Evolutionary conservation across 768 basidiomycete species (phyloP), one percentile per base, ranked within the genome.

Genomic region (Leucosporidium creatinivorum): DNA sequence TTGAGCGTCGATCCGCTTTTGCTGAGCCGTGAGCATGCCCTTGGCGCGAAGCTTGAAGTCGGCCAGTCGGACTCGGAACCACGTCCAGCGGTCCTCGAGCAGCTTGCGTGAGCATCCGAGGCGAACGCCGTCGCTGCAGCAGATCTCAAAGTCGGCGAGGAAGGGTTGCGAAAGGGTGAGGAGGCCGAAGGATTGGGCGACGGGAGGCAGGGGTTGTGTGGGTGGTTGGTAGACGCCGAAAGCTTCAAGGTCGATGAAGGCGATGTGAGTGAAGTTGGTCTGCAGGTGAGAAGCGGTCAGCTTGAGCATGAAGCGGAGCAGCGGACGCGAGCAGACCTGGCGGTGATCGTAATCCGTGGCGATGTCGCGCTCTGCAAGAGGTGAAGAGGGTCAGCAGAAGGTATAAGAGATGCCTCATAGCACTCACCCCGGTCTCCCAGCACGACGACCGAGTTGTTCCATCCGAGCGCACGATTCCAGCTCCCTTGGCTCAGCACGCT

Each of bases 141-240:
- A 79, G 66, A 99, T 82, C 75, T 93, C 91, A 73, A 97, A 98
- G 78, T 99, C 94, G 1, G 89, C 49, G 5, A 74, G 58, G 52
- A 59, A 44, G 21, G 75, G 70, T n/a, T 68, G 68, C 13, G 62
- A 49, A 23, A 97, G 81, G 58, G 88, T 86, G 19, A 86, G 84
- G 30, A 98, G 82, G 19, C 91, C 93, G 62, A 93, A 82, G 76
- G 89, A 86, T 76, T 93, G 91, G 82, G 89, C 87, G 1, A 83
- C 82, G 33, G 87, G 79, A 87, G 81, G 69, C 81, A 85, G 51
- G 84, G 81, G 72, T 31, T 71, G 73, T 4, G 82, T 77, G 0
- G 93, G 92, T 0, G 92, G 88, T 72, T 90, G 88, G 76, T 98
- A 98, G 70, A 99, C 92, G 1, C 94, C 94, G 75, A 93, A 94